Conservation (phyloP, 176 grass and related monocot genomes). For the Typha latifolia region DNA sequence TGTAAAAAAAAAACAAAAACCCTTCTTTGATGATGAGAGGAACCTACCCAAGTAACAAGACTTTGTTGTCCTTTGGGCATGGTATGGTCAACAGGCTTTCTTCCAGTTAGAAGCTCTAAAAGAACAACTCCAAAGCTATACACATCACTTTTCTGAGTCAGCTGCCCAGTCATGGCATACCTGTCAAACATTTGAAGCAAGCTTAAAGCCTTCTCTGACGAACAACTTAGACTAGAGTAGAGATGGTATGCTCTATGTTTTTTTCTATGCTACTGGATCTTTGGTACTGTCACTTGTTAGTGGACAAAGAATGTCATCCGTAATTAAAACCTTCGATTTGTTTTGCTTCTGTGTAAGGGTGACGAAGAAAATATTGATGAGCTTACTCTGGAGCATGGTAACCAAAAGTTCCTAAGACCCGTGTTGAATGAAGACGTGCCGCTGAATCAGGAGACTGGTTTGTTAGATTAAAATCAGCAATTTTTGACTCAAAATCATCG, state of each 20-base stretch:
- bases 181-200: constrained; percentile 13
- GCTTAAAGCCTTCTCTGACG: background rate
- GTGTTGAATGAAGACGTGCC: constrained; percentile 39
- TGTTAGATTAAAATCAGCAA: constrained; percentile 49
- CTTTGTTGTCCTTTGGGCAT: constrained; percentile 50
- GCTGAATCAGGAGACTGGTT: constrained; percentile 38
- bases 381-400: constrained; percentile 53
- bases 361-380: background rate
- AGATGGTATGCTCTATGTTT: no score
- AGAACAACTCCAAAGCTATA: constrained; percentile 51
- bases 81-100: constrained; percentile 57
- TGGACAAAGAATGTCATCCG: background rate
- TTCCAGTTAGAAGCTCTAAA: constrained; percentile 42
- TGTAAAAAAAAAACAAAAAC: background rate
- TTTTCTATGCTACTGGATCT: no score
- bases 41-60: constrained; percentile 43
- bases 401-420: constrained; percentile 47
- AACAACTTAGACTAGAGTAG: no score
- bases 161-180: constrained; percentile 48
- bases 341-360: background rate
- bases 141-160: constrained; percentile 48
- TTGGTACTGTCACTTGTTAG: no score
- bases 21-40: background rate
- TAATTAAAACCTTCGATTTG: background rate
- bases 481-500: constrained; percentile 37